These are phyloP conservation scores for Erodium chrysanthum DNA, from an alignment of 441 rosid species.

Conservation along the genomic window DNA sequence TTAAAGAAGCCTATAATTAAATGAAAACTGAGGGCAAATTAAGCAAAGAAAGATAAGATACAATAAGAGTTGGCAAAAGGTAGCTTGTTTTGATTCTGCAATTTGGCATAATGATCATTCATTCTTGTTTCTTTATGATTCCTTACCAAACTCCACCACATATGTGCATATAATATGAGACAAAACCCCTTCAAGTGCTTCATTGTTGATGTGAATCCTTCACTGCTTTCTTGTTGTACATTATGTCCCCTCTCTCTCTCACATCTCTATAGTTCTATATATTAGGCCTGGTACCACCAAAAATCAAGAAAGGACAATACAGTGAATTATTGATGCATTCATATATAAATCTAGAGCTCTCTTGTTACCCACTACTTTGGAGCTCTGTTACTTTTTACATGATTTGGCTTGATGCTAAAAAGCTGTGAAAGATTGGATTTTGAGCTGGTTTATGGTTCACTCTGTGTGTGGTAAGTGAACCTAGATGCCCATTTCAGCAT, in stretches of 20 bases:
- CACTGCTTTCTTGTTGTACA: neutral
- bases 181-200: neutral
- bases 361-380: neutral
- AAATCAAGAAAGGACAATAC: neutral
- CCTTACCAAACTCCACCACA: neutral
- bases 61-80: neutral
- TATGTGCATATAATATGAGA: neutral
- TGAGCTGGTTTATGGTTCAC: conserved; percentile 6
- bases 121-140: neutral
- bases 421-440: neutral
- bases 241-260: conserved; percentile 7
- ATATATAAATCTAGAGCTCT: neutral
- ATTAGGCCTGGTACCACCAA: neutral
- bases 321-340: neutral
- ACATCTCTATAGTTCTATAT: neutral
- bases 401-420: neutral
- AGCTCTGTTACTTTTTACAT: neutral
- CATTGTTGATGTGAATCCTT: neutral
- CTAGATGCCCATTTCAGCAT: conserved; percentile 3
- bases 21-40: neutral
- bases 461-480: neutral
- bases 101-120: neutral
- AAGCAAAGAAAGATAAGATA: neutral
- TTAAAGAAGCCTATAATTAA: neutral
- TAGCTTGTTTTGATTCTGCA: neutral